phyloP scores from a whole-genome alignment of 345 rosid species.

The Fremontodendron californicum region DNA sequence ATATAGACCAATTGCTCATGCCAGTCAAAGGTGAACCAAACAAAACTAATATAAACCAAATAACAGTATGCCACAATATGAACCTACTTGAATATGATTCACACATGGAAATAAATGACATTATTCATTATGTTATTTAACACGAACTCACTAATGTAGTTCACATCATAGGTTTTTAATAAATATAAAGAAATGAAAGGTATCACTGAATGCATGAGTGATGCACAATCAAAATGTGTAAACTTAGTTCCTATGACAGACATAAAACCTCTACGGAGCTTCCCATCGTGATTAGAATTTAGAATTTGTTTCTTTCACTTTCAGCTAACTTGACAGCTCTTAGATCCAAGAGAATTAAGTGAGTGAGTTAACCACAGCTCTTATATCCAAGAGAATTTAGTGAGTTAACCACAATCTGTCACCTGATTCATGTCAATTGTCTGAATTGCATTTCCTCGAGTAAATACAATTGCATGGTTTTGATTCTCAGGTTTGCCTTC shows the following conservation, averaged over 20 bases:
- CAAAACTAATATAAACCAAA: not conserved
- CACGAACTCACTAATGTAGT: not conserved
- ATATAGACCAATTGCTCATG: not conserved
- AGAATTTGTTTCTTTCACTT: not conserved
- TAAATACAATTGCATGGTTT: conserved; percentile 91
- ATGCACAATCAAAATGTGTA: not conserved
- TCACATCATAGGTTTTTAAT: not conserved
- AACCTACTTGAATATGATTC: not conserved
- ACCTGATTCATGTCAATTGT: conserved; percentile 99
- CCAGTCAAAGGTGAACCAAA: not conserved
- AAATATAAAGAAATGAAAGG: not conserved
- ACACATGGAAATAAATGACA: not conserved
- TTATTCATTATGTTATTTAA: not conserved
- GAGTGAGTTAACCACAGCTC: not conserved
- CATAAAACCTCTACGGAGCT: not conserved
- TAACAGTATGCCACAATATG: not conserved
- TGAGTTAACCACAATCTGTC: not conserved
- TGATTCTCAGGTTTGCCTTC: conserved; percentile 99
- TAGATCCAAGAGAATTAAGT: not conserved
- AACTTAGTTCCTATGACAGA: not conserved
- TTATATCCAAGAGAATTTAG: not conserved
- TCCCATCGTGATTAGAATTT: not conserved
- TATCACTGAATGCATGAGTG: not conserved
- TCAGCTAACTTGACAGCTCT: not conserved
- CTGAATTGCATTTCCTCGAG: conserved; percentile 96